Base-by-base conservation (phyloP, 1,284 basidiomycete genomes). In the Cerrena zonata region DNA sequence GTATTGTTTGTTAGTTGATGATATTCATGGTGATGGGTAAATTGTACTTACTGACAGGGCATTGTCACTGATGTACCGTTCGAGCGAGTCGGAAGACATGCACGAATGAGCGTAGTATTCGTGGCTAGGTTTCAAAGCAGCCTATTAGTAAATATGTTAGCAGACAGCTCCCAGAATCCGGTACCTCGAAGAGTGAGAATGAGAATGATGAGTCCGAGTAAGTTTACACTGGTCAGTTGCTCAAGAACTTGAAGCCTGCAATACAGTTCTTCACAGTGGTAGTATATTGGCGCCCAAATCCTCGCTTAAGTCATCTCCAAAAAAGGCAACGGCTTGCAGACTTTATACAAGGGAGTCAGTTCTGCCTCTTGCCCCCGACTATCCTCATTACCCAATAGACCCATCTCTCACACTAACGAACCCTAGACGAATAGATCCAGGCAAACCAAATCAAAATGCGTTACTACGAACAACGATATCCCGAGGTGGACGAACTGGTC, bases 401-500 rank as follows among this genome's bases (percentile, higher is more conserved):
- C 24, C 49, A 45, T 27, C 39, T 38, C 43, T 27, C 42, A 41
- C 37, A 47, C 45, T 22, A 23, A 21, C 42, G n/a, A 19, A 23
- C 34, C 34, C 34, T 22, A 19, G 21, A 40, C 18, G 7, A 15
- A 40, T 18, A 19, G 39, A 40, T 5, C 21, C 34, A 36, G 39
- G 5, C 39, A 5, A 22, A 40, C 10, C 21, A 10, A 40, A 45
- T 23, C 49, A 65, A 53, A 30, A 91, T 91, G 88, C 80, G 88
- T 43, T 91, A 89, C 68, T 91, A 90, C 66, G 82, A 87, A 65
- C 82, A 84, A 63, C 79, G 81, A 56, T 90, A 88, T 62, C 88
- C 86, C 25, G 87, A 93, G 71, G 90, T 96, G 52, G 95, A 99
- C 69, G 91, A 97, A 70, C 85, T 98, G 55, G 94, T 98, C 69